A percentile compares a stretch with the other conserved stretches of the same genome.
These are phyloP conservation scores for Daldinia decipiens DNA, from an alignment of 495 filamentous ascomycete species.

Conservation along the genomic window DNA sequence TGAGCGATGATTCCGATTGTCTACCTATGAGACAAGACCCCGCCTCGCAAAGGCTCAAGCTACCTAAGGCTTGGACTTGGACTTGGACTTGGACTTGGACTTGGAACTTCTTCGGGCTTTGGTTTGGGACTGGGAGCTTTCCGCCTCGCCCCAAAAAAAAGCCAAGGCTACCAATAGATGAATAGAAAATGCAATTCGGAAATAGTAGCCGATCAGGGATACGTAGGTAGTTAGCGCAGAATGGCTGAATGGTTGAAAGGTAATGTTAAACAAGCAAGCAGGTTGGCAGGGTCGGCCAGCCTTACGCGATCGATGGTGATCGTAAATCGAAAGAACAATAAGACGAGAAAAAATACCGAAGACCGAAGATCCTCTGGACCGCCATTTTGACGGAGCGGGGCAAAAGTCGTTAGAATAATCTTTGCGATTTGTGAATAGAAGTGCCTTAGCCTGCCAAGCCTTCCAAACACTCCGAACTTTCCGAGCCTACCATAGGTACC, in stretches of 20 bases:
- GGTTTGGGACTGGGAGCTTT: slow-evolving; percentile 9
- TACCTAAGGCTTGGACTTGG: neutral
- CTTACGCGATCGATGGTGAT: slow-evolving; percentile 19
- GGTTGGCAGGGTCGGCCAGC: slow-evolving; percentile 31
- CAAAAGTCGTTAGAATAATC: slow-evolving; percentile 27
- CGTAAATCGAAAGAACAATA: slow-evolving; percentile 26
- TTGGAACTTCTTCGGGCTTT: slow-evolving; percentile 24
- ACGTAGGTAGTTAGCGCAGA: slow-evolving; percentile 30
- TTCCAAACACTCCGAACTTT: slow-evolving; percentile 40
- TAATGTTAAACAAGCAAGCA: slow-evolving; percentile 9
- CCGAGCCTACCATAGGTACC: slow-evolving; percentile 28
- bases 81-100: slow-evolving; percentile 19
- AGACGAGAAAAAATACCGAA: slow-evolving; percentile 39
- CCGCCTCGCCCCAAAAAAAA: slow-evolving; percentile 24
- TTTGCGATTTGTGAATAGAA: slow-evolving; percentile 23
- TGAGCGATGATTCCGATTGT: slow-evolving; percentile 32
- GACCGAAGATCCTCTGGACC: slow-evolving; percentile 43
- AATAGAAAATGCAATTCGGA: slow-evolving; percentile 13
- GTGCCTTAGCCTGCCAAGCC: slow-evolving; percentile 19
- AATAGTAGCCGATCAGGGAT: slow-evolving; percentile 28
- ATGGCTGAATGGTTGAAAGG: slow-evolving; percentile 19
- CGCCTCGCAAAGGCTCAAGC: slow-evolving; percentile 28
- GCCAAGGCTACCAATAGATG: slow-evolving; percentile 39
- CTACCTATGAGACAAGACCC: slow-evolving; percentile 31
- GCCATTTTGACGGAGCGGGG: slow-evolving; percentile 38